Evolutionary conservation across 2,329 filamentous ascomycete genomes (phyloP).

Genomic region (Immersiporthe knoxdaviesiana): DNA sequence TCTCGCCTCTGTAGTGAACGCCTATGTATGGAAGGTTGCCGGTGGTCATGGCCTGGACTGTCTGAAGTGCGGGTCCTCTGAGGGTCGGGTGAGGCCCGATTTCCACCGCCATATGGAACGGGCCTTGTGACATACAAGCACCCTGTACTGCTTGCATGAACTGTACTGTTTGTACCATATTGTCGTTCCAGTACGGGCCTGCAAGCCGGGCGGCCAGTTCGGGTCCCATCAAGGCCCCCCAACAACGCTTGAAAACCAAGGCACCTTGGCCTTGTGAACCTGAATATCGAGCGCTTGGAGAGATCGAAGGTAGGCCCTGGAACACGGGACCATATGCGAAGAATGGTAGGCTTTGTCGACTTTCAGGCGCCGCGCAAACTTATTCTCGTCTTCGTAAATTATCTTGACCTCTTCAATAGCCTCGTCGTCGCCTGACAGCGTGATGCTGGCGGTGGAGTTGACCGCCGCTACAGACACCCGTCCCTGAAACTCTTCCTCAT

Average conservation of each 20-base stretch:
- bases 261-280: too few relatives aligned
- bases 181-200: conserved; percentile 31
- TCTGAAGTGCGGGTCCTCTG: conserved; percentile 42
- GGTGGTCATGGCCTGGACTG: conserved; percentile 26
- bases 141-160: conserved; percentile 29
- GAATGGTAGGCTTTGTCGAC: conserved; percentile 17
- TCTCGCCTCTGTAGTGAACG: conserved; percentile 28
- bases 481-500: conserved; percentile 31
- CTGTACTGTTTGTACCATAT: conserved; percentile 32
- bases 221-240: background rate
- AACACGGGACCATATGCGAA: conserved; percentile 3
- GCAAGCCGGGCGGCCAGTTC: conserved; percentile 1
- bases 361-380: background rate
- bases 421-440: conserved; percentile 33
- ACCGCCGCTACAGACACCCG: conserved; percentile 33
- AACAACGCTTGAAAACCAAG: conserved; percentile 34
- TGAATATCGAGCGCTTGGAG: too few relatives aligned
- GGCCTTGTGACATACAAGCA: conserved; percentile 18
- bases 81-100: conserved; percentile 44
- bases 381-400: background rate
- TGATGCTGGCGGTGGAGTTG: conserved; percentile 36
- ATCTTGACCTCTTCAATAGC: background rate
- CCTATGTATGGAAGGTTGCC: conserved; percentile 33
- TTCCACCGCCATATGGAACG: conserved; percentile 33
- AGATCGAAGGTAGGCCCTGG: too few relatives aligned